Percentiles rank a stretch among this genome's conserved stretches.
phyloP scores from a whole-genome alignment of 331 rosid species.

The Quercus lobata region DNA sequence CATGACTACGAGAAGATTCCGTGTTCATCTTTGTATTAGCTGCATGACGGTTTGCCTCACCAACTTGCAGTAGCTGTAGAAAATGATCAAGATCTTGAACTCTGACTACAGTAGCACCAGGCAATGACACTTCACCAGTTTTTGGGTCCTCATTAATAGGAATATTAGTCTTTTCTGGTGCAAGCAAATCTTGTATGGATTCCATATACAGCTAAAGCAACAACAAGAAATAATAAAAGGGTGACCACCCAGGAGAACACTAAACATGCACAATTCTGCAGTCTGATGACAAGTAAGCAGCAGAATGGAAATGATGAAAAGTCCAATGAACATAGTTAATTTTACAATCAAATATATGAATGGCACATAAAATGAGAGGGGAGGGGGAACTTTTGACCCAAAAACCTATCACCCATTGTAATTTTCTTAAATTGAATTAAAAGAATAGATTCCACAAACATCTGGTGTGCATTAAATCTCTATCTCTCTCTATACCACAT shows the following conservation, averaged over 20 bases:
- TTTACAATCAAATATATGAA: not conserved
- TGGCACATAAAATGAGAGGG: not conserved
- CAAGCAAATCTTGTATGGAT: constrained; percentile 68
- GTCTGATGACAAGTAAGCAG: not conserved
- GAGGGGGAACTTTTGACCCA: not conserved
- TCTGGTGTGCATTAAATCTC: not conserved
- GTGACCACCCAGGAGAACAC: not conserved
- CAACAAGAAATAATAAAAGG: constrained; percentile 2
- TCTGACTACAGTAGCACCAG: constrained; percentile 58
- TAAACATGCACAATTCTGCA: not conserved
- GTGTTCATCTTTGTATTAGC: constrained; percentile 67
- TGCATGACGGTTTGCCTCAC: constrained; percentile 66
- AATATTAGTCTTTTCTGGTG: constrained; percentile 55
- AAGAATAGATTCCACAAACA: not conserved
- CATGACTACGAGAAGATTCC: constrained; percentile 73
- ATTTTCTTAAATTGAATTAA: not conserved
- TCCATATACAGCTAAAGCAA: constrained; percentile 64
- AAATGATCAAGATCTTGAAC: constrained; percentile 50
- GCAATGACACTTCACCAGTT: constrained; percentile 68
- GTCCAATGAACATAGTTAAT: not conserved
- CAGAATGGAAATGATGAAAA: not conserved
- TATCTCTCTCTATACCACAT: not conserved
- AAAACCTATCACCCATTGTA: not conserved
- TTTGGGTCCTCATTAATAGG: constrained; percentile 59
- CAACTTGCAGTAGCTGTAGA: constrained; percentile 45